A percentile compares a stretch with the other conserved stretches of the same genome.
These are phyloP conservation scores for Myrmaecium sp. DNA, from an alignment of 2,329 filamentous ascomycete genomes.

Conservation along the genomic window DNA sequence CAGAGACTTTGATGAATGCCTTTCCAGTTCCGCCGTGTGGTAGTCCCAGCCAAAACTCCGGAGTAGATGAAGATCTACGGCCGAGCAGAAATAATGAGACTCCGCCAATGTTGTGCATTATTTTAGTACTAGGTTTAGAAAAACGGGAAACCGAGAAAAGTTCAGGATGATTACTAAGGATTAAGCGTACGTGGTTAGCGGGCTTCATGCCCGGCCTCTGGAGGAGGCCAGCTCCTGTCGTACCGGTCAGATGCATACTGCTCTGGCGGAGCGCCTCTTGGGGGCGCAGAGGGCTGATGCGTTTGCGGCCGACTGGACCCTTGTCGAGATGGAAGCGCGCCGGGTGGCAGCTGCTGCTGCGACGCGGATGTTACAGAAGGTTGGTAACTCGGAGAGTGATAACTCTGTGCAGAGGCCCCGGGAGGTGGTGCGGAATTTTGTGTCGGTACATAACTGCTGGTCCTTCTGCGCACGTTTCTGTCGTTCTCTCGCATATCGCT, in stretches of 20 bases:
- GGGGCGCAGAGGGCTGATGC: constrained; percentile 5
- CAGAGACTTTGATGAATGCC: no score
- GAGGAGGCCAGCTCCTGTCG: constrained; percentile 12
- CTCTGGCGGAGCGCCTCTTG: constrained; percentile 8
- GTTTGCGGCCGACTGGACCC: constrained; percentile 5
- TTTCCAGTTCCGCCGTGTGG: no score
- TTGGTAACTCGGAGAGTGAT: constrained; percentile 10
- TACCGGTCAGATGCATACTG: constrained; percentile 11
- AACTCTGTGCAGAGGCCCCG: no score
- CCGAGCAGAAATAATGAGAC: no score
- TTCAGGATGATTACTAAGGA: no score
- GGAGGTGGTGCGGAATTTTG: constrained; percentile 10
- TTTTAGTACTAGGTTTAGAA: no score
- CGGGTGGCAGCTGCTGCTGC: constrained; percentile 4
- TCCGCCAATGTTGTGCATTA: no score
- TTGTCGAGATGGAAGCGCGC: constrained; percentile 6
- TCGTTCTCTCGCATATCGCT: constrained; percentile 10
- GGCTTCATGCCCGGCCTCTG: no score
- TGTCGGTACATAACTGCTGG: constrained; percentile 18
- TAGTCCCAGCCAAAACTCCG: no score
- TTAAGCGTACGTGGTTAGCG: no score
- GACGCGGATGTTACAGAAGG: constrained; percentile 9
- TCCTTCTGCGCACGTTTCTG: constrained; percentile 20
- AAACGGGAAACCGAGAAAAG: no score
- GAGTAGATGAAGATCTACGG: no score